Evolutionary conservation across 495 filamentous ascomycete genomes (phyloP).

Genomic region (Aspergillus sclerotioniger): DNA sequence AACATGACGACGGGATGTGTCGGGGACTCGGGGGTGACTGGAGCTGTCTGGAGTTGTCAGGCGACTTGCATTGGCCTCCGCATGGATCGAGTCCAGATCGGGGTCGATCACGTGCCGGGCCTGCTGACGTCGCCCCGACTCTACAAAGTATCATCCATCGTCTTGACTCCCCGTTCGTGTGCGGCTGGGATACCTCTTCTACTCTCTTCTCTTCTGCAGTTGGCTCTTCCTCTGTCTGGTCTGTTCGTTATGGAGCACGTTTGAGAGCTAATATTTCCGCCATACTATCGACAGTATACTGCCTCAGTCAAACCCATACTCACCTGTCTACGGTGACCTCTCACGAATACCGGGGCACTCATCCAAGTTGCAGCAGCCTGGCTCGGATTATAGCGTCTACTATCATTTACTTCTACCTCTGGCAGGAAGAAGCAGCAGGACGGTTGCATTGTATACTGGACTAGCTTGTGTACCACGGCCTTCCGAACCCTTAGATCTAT

Average conservation of each 20-base stretch:
- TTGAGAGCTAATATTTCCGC: not conserved
- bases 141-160: not conserved
- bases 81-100: not conserved
- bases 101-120: slow-evolving; percentile 12
- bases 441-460: not conserved
- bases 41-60: no score
- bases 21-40: no score
- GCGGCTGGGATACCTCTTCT: not conserved
- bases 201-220: not conserved
- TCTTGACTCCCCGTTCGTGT: not conserved
- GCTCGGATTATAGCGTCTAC: not conserved
- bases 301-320: not conserved
- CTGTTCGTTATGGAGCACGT: not conserved
- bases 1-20: no score
- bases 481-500: not conserved
- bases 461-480: not conserved
- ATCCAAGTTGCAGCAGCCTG: not conserved
- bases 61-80: not conserved
- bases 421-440: not conserved
- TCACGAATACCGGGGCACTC: not conserved
- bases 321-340: not conserved
- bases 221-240: not conserved
- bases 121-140: slow-evolving; percentile 19
- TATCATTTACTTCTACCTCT: no score
- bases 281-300: not conserved